phyloP scores from a whole-genome alignment of 2,329 filamentous ascomycete species.

The Aphanoascus verrucosus region DNA sequence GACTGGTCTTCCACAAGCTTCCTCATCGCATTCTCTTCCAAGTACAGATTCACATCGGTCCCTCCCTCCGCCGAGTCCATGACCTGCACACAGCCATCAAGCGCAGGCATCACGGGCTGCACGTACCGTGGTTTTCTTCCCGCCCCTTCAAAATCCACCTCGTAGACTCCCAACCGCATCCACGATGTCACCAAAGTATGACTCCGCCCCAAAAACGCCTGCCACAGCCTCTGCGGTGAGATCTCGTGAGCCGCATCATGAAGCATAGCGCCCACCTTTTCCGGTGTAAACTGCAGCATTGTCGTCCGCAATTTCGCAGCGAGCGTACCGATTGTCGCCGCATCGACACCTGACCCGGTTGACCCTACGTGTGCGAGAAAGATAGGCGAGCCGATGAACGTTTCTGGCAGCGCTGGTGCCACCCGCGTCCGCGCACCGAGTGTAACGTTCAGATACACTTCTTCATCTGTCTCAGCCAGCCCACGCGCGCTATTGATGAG shows the following conservation, averaged over 20 bases:
- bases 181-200: constrained; percentile 40
- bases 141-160: constrained; percentile 26
- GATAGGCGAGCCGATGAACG: constrained; percentile 39
- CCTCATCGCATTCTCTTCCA: constrained; percentile 5
- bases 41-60: constrained; percentile 16
- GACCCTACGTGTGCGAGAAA: constrained; percentile 30
- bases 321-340: constrained; percentile 29
- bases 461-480: constrained; percentile 18
- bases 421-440: constrained; percentile 35
- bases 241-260: constrained; percentile 37
- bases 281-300: too few species aligned
- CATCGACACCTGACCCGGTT: constrained; percentile 20
- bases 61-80: constrained; percentile 25
- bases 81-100: constrained; percentile 37
- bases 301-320: too few species aligned
- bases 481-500: constrained; percentile 17
- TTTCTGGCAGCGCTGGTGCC: constrained; percentile 31
- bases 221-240: constrained; percentile 41
- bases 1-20: neutral
- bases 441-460: constrained; percentile 34
- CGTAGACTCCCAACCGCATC: constrained; percentile 27
- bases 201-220: constrained; percentile 35
- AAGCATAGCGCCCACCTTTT: constrained; percentile 29
- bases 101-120: constrained; percentile 34
- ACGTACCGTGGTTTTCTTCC: constrained; percentile 26